Evolutionary conservation across 148 eudicot genomes (phyloP), one percentile per base, ranked within the genome.

Genomic region (Rhododendron ferrugineum): DNA sequence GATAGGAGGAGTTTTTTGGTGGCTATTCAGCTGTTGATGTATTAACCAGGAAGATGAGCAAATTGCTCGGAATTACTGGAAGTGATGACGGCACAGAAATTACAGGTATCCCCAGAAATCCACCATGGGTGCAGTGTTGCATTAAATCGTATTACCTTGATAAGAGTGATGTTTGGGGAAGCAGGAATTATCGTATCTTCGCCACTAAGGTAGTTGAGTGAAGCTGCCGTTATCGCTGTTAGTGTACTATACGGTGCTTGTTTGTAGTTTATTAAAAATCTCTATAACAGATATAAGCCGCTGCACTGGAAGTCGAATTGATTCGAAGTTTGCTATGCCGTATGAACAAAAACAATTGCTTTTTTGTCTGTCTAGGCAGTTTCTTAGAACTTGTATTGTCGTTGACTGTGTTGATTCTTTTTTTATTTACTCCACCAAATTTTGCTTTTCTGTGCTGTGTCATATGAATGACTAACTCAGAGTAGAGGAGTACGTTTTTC

Each of bases 111-210:
- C 88, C 91, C 16, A 92, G 97, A 88, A 89, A 92, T 86, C 97
- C 99, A 66, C 98, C 98, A 54, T 96, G 99, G 99, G 79, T 95
- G 32, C 86, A 86, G 79, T 92, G 94, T 88, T 93, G 99, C 88
- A 83, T 96, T 74, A 95, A 92, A 84, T 95, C 99, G 23, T 96
- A 95, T 86, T 93, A 91, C 83, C 40, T 90, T 18, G 92, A 91
- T 50, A 81, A 90, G 82, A 86, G 10, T 52, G 89, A 93, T 84
- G 68, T 58, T 14, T 92, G 95, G 95, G 92, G 90, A 80, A 93
- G 90, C 84, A 90, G 97, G 79, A 90, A 79, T 26, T 96, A 81
- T 83, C 91, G 93, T 40, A 91, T 96, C 77, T 95, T 95, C 66
- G 90, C 78, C 64, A 96, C 98, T 18, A 87, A 66, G 88, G 80